Evolutionary conservation across 257 asterid genomes (phyloP).

Genomic region (Ilex asprella): DNA sequence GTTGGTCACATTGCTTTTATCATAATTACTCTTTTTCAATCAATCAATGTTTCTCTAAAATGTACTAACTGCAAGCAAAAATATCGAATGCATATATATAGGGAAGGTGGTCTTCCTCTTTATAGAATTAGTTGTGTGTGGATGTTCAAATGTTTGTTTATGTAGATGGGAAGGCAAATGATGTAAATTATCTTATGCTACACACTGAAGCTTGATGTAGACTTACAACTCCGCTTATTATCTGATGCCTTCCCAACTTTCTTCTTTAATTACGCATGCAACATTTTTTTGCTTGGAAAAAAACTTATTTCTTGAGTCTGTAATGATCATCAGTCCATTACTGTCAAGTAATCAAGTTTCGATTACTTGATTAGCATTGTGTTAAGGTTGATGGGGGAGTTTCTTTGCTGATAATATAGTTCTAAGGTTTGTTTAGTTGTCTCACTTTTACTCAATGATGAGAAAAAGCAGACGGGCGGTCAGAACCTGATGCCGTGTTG

Average conservation of each 20-base stretch:
- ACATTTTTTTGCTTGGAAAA: too few species aligned
- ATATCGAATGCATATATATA: too few species aligned
- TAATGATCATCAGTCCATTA: too few species aligned
- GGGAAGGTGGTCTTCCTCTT: background rate
- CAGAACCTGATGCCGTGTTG: slow-evolving; percentile 88
- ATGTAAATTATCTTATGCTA: slow-evolving; percentile 36
- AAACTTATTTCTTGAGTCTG: too few species aligned
- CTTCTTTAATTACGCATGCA: background rate
- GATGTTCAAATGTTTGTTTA: too few species aligned
- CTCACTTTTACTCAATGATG: slow-evolving; percentile 33
- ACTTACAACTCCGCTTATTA: slow-evolving; percentile 66
- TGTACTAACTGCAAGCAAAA: too few species aligned
- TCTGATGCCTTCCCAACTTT: slow-evolving; percentile 44
- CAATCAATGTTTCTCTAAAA: too few species aligned
- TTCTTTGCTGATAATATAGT: background rate
- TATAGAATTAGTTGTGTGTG: too few species aligned
- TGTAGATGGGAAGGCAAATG: slow-evolving; percentile 10
- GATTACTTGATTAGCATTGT: too few species aligned
- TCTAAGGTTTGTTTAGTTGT: background rate
- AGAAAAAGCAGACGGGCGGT: slow-evolving; percentile 85
- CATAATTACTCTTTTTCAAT: too few species aligned
- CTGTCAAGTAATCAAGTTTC: too few species aligned
- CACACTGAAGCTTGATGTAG: slow-evolving; percentile 59
- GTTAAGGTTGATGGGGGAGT: background rate
- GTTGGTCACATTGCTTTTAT: too few species aligned